A percentile compares a stretch with the other conserved stretches of the same genome.
Evolutionary conservation across 805 yeast genomes (phyloP).

Genomic region (Barnettozyma wickerhamii): DNA sequence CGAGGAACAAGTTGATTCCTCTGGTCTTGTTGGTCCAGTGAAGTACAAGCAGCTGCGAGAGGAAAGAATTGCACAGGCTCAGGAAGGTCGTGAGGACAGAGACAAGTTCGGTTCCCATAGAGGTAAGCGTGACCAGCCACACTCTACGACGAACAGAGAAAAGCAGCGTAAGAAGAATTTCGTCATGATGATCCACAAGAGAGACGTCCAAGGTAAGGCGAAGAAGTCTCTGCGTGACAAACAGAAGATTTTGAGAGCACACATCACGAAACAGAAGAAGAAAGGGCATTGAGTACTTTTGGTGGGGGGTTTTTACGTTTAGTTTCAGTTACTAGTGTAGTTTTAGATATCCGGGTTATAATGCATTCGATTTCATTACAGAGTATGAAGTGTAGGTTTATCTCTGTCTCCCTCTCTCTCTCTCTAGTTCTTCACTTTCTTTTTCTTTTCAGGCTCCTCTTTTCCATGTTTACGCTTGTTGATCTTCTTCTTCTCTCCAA

Average conservation of each 20-base stretch:
- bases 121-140: slow-evolving; percentile 71
- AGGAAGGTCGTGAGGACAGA: slow-evolving; percentile 91
- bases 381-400: too few relatives aligned
- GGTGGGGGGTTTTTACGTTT: too few relatives aligned
- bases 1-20: slow-evolving; percentile 85
- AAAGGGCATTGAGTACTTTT: slow-evolving; percentile 67
- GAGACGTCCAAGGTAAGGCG: slow-evolving; percentile 90
- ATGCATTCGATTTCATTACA: too few relatives aligned
- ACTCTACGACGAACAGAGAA: slow-evolving; percentile 92
- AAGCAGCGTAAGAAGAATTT: slow-evolving; percentile 98
- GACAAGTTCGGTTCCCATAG: slow-evolving; percentile 85
- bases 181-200: slow-evolving; percentile 97
- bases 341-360: slow-evolving; percentile 1
- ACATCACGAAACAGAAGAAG: slow-evolving; percentile 86
- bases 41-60: slow-evolving; percentile 81
- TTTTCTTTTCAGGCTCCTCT: slow-evolving; percentile 3
- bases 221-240: slow-evolving; percentile 86
- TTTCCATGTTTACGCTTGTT: slow-evolving; percentile 36
- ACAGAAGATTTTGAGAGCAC: slow-evolving; percentile 82
- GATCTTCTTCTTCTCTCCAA: slow-evolving; percentile 66
- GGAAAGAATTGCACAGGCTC: slow-evolving; percentile 81
- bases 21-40: slow-evolving; percentile 66
- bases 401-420: too few relatives aligned
- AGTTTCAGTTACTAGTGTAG: slow-evolving; percentile 7
- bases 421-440: slow-evolving; percentile 4